Evolutionary conservation across 2,329 filamentous ascomycete species (phyloP), one percentile per base, ranked within the genome.

Genomic region (Phialemoniopsis sp.): DNA sequence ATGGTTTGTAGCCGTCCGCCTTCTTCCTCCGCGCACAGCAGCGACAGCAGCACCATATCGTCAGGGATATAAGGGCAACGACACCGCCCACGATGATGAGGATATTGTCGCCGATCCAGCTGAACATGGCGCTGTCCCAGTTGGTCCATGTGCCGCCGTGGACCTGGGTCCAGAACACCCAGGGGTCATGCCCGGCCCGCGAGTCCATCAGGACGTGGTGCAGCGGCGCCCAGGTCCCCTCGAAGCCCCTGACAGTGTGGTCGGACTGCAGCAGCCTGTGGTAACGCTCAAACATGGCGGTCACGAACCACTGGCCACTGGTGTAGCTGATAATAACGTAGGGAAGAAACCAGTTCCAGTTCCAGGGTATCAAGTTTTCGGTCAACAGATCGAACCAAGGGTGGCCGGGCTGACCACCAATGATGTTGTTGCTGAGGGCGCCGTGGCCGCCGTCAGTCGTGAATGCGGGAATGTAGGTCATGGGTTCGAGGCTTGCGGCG

Each of bases 271-370:
- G 42, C 19, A 45, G 36, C 6, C 32, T 9, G 43, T 60, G 53
- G 62, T 84, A 87, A 54, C 83, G 73, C 51, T 84, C 75, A 84
- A 83, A 87, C 45, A 87, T 75, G 29, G 85, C 73, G 40, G 79
- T 84, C 34, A 85, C 64, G 62, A 84, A 87, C 43, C 86, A 67
- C 8, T 83, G 82, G 3, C 84, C 83, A 3, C 81, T 86, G 18
- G 78, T 77, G 37, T 80, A 84, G 78, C 85, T 87, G 55, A 87
- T 80, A n/a, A 81, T 86, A 50, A 87, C 79, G 56, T 87, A 87
- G 0, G 83, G 82, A 26, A 87, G 65, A 9, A 82, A 56, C 78
- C 81, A 87, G 49, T 75, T 76, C 53, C 78, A 76, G 56, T 86
- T 75, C 58, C 85, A 87, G 17, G 72, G 62, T 37, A 77, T 70